Evolutionary conservation across 768 basidiomycete species (phyloP), one percentile per base, ranked within the genome.

Genomic region (Leccinum obscurum): DNA sequence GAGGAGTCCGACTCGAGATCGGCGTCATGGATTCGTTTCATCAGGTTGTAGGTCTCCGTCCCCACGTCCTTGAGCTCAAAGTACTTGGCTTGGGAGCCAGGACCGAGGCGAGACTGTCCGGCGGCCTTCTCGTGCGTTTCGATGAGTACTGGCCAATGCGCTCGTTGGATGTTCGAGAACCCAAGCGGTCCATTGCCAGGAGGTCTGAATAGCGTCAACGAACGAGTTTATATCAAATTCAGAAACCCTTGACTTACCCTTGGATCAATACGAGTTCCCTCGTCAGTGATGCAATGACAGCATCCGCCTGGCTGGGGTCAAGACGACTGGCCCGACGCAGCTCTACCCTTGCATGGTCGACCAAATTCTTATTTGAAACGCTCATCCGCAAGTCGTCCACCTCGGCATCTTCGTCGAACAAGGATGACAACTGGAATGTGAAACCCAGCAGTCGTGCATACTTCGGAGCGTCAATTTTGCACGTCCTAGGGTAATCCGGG

Each of bases 271-370:
- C 77, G 0, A 92, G 69, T 64, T 90, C 87, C 54, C 83, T 72
- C 0, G 79, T 81, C 37, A 92, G 68, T 0, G 83, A 76, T 58
- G 86, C 82, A 4, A 93, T 69, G 3, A 92, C 76, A 1, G 90
- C 86, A 57, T 89, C 85, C 0, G 81, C 85, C 67, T 93, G 91
- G 69, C 87, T 88, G 0, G 81, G 77, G 62, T 93, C 91, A 30
- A 93, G 76, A 6, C 80, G 75, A 66, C 86, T 90, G 6, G 73
- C 70, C 17, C 66, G 60, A 46, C 62, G 72, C n/a, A 91, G 70
- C 46, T 78, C 76, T 22, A 69, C 60, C 6, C 84, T 79, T 0
- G 83, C 87, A n/a, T 59, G 60, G 4, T 66, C 76, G 20, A 88
- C 67, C 0, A 85, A 84, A 10, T 57, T 61, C 8, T 67, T 71